These are phyloP conservation scores for Exophiala spinifera DNA, from an alignment of 2,329 filamentous ascomycete species.

Conservation along the genomic window DNA sequence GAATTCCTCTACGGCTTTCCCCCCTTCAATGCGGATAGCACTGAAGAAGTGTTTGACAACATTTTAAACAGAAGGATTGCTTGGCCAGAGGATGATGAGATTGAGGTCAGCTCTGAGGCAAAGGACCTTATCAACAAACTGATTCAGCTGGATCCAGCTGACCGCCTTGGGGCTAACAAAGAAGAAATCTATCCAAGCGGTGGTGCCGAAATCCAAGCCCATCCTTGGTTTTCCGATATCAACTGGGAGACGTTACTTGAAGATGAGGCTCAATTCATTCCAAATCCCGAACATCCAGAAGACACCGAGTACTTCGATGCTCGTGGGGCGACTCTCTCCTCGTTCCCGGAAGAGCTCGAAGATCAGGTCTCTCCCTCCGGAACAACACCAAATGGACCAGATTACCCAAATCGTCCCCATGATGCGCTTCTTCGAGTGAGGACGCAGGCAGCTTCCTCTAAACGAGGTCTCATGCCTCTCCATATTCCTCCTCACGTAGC, in stretches of 20 bases:
- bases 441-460: slow-evolving; percentile 80
- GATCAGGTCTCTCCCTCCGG: slow-evolving; percentile 77
- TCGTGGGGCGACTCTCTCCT: slow-evolving; percentile 84
- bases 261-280: slow-evolving; percentile 93
- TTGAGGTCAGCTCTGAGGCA: slow-evolving; percentile 74
- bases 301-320: slow-evolving; percentile 98
- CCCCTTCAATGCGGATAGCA: slow-evolving; percentile 85
- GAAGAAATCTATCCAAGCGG: slow-evolving; percentile 79
- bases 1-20: slow-evolving; percentile 92
- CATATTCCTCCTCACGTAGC: slow-evolving; percentile 91
- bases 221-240: slow-evolving; percentile 82
- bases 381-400: slow-evolving; percentile 58
- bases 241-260: slow-evolving; percentile 91
- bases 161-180: slow-evolving; percentile 80
- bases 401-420: slow-evolving; percentile 87
- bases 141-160: slow-evolving; percentile 76
- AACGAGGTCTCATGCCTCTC: slow-evolving; percentile 87
- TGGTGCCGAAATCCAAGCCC: slow-evolving; percentile 84
- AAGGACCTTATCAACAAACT: slow-evolving; percentile 93
- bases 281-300: slow-evolving; percentile 86
- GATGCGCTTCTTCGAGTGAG: slow-evolving; percentile 89
- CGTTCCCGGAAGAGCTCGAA: slow-evolving; percentile 91
- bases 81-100: slow-evolving; percentile 83
- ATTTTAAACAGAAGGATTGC: slow-evolving; percentile 85
- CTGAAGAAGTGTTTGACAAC: slow-evolving; percentile 94